Evolutionary conservation across 176 grass and related monocot genomes (phyloP).

Genomic region (Eremochloa ophiuroides): DNA sequence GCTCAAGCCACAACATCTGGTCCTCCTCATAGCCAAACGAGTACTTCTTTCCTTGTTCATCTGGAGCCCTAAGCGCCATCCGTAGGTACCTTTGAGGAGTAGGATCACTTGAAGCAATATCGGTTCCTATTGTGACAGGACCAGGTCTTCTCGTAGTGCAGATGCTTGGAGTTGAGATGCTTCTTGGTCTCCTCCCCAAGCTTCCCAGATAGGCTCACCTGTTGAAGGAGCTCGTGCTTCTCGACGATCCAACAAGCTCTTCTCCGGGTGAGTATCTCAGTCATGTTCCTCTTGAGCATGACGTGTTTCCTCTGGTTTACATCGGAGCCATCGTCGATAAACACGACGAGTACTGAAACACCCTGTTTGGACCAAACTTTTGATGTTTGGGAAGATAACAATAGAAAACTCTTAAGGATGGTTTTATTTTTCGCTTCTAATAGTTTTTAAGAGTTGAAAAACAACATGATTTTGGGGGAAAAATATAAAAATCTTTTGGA

Average conservation of each 20-base stretch:
- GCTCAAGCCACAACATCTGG: no score
- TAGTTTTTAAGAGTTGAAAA: no score
- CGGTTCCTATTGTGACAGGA: conserved; percentile 71
- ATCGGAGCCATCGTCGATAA: no score
- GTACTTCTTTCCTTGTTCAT: conserved; percentile 31
- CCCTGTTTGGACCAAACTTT: no score
- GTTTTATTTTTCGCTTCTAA: no score
- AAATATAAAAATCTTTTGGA: no score
- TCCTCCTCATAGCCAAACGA: conserved; percentile 37
- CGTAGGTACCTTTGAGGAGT: conserved; percentile 43
- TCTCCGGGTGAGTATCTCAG: conserved; percentile 61
- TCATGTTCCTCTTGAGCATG: conserved; percentile 85
- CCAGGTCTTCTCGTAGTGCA: conserved; percentile 78
- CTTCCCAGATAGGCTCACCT: conserved; percentile 37
- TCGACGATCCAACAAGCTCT: conserved; percentile 54
- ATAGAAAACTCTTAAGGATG: no score
- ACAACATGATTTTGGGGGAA: no score
- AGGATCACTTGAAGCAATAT: conserved; percentile 43
- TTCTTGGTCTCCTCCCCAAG: conserved; percentile 55
- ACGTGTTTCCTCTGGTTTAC: no score
- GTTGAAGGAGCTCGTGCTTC: conserved; percentile 45
- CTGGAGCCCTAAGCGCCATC: conserved; percentile 37
- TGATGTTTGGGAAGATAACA: no score
- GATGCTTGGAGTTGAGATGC: conserved; percentile 62
- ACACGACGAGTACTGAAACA: no score